These are phyloP conservation scores for Blastocystis sp. DNA, from an alignment of 352 stramenopile species.

Conservation along the genomic window DNA sequence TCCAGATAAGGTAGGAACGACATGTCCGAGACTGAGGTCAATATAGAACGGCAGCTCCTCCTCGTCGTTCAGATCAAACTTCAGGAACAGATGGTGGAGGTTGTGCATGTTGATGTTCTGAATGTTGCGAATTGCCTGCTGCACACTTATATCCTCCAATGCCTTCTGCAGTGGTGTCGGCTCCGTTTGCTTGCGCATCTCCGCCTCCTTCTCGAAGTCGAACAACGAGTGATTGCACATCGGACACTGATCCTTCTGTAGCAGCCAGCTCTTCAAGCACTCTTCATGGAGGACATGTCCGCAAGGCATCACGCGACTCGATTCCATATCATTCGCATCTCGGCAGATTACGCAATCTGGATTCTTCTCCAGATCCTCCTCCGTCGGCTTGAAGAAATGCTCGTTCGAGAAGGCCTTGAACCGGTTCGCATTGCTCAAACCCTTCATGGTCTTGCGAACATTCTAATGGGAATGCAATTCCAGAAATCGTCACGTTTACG, in stretches of 20 bases:
- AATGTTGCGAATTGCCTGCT: no score
- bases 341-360: slow-evolving; percentile 24
- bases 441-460: not conserved
- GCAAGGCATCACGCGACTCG: not conserved
- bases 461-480: not conserved
- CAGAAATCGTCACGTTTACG: not conserved
- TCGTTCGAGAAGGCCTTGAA: not conserved
- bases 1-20: no score
- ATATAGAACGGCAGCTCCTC: no score
- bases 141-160: no score
- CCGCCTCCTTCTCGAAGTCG: no score
- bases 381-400: not conserved
- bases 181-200: no score
- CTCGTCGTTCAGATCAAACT: no score
- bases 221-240: not conserved
- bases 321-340: not conserved
- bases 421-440: not conserved
- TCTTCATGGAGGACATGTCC: slow-evolving; percentile 9
- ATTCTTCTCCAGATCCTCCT: not conserved
- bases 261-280: slow-evolving; percentile 14
- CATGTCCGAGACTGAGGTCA: no score
- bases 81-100: no score
- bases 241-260: slow-evolving; percentile 7
- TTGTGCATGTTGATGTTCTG: no score
- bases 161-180: no score